These are phyloP conservation scores for Ceratocystis destructans DNA, from an alignment of 2,329 filamentous ascomycete genomes.

Conservation along the genomic window DNA sequence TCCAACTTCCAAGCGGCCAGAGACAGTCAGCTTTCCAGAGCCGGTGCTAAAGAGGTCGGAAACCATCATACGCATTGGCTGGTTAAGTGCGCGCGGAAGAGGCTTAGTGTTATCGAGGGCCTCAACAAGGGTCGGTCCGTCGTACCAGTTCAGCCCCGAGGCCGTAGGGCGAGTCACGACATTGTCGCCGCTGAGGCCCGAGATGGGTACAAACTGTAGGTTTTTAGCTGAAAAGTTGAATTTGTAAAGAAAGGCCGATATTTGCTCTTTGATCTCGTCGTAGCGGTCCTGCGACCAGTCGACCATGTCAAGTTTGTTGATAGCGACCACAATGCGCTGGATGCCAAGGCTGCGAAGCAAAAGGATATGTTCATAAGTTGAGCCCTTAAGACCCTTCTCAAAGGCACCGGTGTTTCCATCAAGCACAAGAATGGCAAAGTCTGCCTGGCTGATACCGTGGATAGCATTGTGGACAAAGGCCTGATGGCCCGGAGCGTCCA, in stretches of 20 bases:
- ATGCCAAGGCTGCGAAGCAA: conserved; percentile 84
- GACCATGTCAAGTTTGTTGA: conserved; percentile 90
- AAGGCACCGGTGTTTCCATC: conserved; percentile 85
- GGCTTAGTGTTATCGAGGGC: conserved; percentile 76
- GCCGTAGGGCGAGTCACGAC: conserved; percentile 42
- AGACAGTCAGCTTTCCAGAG: conserved; percentile 67
- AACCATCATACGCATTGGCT: conserved; percentile 74
- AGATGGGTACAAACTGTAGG: conserved; percentile 76
- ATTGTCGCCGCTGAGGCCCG: conserved; percentile 79
- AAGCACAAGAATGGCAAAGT: conserved; percentile 88
- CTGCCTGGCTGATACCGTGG: conserved; percentile 85
- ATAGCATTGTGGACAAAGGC: conserved; percentile 99
- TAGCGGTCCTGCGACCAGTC: conserved; percentile 73
- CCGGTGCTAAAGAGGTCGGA: conserved; percentile 73
- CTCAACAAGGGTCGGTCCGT: conserved; percentile 62
- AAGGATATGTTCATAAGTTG: conserved; percentile 86
- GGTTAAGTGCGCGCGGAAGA: conserved; percentile 50
- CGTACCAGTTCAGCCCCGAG: conserved; percentile 58
- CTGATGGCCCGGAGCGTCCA: conserved; percentile 86
- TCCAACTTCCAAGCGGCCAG: conserved; percentile 74
- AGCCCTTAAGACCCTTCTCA: conserved; percentile 81
- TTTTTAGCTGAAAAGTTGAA: conserved; percentile 74
- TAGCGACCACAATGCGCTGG: conserved; percentile 70
- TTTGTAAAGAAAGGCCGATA: conserved; percentile 65
- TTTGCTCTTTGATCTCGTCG: conserved; percentile 69